phyloP scores from a whole-genome alignment of 306 rosid genomes.

The Inga leiocalycina region DNA sequence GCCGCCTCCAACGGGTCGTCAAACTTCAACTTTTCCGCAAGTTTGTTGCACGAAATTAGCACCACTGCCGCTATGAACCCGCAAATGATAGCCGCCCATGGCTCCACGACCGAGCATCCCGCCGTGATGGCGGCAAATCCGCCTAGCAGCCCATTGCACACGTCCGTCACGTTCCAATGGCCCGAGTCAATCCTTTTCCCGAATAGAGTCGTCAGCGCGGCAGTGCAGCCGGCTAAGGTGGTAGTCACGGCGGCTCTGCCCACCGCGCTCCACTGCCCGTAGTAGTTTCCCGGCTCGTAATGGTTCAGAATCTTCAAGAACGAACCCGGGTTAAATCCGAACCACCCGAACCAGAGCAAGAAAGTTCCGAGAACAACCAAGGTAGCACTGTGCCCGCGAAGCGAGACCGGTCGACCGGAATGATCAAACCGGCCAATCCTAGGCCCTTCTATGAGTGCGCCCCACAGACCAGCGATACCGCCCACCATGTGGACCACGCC shows the following conservation, averaged over 20 bases:
- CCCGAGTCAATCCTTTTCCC: constrained; percentile 80
- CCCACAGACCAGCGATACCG: constrained; percentile 90
- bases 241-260: constrained; percentile 94
- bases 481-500: constrained; percentile 96
- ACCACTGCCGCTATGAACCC: constrained; percentile 76
- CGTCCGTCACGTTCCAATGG: constrained; percentile 93
- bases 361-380: constrained; percentile 79
- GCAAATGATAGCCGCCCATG: constrained; percentile 88
- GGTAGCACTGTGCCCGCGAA: constrained; percentile 79
- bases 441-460: constrained; percentile 81
- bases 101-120: constrained; percentile 92
- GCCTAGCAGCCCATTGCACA: constrained; percentile 83
- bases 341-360: constrained; percentile 98
- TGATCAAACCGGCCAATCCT: constrained; percentile 84
- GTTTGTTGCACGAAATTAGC: constrained; percentile 56
- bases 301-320: constrained; percentile 54
- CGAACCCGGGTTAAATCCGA: constrained; percentile 94
- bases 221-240: constrained; percentile 77
- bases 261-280: constrained; percentile 91
- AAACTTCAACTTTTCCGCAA: constrained; percentile 61
- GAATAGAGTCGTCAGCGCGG: constrained; percentile 83
- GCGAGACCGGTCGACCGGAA: constrained; percentile 44
- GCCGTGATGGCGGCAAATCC: constrained; percentile 90
- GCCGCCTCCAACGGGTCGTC: constrained; percentile 94
- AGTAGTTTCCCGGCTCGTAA: constrained; percentile 45